Evolutionary conservation across 1,284 basidiomycete genomes (phyloP), one percentile per base, ranked within the genome.

Genomic region (Termitomyces sp.): DNA sequence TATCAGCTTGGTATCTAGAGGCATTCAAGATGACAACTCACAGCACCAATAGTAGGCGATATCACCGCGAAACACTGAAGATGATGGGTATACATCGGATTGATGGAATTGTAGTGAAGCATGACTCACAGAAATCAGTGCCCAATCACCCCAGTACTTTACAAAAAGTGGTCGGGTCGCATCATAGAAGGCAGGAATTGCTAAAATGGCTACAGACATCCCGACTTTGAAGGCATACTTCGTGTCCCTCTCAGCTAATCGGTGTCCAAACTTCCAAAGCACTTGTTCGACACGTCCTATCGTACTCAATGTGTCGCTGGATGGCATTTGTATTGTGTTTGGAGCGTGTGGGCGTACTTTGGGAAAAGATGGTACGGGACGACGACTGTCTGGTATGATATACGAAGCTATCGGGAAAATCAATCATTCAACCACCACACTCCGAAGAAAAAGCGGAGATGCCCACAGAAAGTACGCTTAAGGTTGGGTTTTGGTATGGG

Each of bases 191-290:
- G 93, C 92, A 1, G 93, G 93, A 1, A 86, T 79, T 1, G 94
- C 90, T 2, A 97, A 74, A 19, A 95, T 73, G 0, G 91, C 89
- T 44, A 82, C 84, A 1, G 87, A 88, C 76, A 89, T 83, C 10
- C 88, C 94, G 0, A 88, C 86, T 69, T 97, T 97, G 73, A 97
- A 78, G 0, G 92, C 90, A 70, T 93, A 96, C 63, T 91, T 90
- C 60, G 88, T 78, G 64, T 96, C 90, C 2, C 85, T 83, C 64
- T 92, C 84, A 50, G 78, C 77, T 57, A 95, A 68, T 26, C 82
- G 77, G 34, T 81, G 84, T 0, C 90, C 86, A 4, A 94, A 62
- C 3, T 77, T 73, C 96, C 95, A 98, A 12, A 94, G 53, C 1
- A 71, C 72, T 57, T 88, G 86, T 56, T 88, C 83, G 9, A 90